Evolutionary conservation across 78 protist genomes (phyloP).

Genomic region (Anaeramoeba ignava): DNA sequence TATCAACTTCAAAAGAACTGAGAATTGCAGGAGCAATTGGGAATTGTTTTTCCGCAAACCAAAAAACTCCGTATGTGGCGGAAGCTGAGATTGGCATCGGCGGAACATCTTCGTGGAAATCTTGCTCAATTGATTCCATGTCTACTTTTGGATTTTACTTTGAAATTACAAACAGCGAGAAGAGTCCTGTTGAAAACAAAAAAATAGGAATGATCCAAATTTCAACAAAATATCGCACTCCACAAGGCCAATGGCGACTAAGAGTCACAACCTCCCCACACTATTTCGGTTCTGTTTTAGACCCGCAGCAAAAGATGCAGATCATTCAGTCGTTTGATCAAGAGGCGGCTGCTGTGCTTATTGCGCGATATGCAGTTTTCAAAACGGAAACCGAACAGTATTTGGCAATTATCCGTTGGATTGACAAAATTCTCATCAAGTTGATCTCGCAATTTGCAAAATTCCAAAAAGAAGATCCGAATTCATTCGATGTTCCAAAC

Average conservation of each 20-base stretch:
- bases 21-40: not conserved
- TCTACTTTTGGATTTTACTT: not conserved
- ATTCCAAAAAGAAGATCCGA: slow-evolving; percentile 43
- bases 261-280: slow-evolving; percentile 8
- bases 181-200: not conserved
- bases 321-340: slow-evolving; percentile 6
- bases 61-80: not conserved
- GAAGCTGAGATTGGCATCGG: slow-evolving; percentile 10
- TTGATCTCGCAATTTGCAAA: slow-evolving; percentile 16
- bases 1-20: not conserved
- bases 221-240: not conserved
- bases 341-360: slow-evolving; percentile 15
- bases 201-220: slow-evolving; percentile 9
- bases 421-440: slow-evolving; percentile 58
- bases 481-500: slow-evolving; percentile 46
- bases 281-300: not conserved
- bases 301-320: not conserved
- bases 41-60: not conserved
- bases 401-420: not conserved
- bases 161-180: not conserved
- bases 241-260: not conserved
- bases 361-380: not conserved
- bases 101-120: not conserved
- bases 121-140: not conserved
- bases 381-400: not conserved